These are phyloP conservation scores for Litchi chinensis DNA, from an alignment of 345 rosid species.

Conservation along the genomic window DNA sequence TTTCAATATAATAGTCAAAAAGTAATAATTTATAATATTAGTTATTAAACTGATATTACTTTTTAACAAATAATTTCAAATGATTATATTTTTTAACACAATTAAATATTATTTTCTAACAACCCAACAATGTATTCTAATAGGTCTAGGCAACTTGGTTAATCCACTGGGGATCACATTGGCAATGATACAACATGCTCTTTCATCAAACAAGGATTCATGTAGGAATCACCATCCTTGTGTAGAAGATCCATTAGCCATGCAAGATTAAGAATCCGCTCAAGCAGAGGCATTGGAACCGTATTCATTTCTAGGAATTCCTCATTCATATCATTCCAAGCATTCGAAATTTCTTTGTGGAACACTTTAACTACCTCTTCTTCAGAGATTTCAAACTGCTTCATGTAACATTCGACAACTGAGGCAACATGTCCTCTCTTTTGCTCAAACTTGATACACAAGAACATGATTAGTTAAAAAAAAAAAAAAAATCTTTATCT, in stretches of 20 bases:
- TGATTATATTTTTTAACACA: too few species aligned
- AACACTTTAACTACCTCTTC: not conserved
- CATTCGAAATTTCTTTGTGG: not conserved
- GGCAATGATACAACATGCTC: too few species aligned
- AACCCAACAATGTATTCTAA: too few species aligned
- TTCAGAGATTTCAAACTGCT: not conserved
- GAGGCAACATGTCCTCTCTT: not conserved
- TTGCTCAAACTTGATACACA: not conserved
- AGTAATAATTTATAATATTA: not conserved
- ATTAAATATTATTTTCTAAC: too few species aligned
- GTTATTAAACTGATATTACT: too few species aligned
- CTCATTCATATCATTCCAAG: not conserved
- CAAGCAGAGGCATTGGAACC: slow-evolving; percentile 8
- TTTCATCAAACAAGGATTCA: not conserved
- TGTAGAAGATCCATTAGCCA: slow-evolving; percentile 26
- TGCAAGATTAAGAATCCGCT: slow-evolving; percentile 20
- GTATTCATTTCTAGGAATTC: not conserved
- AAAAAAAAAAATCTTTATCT: too few species aligned
- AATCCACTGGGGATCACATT: too few species aligned
- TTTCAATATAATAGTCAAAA: not conserved
- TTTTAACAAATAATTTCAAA: too few species aligned
- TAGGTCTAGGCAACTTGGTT: too few species aligned
- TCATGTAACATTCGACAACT: not conserved
- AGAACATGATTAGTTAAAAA: too few species aligned
- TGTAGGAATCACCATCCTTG: slow-evolving; percentile 28